phyloP scores from a whole-genome alignment of 2,329 filamentous ascomycete species.

The Verticillium longisporum region DNA sequence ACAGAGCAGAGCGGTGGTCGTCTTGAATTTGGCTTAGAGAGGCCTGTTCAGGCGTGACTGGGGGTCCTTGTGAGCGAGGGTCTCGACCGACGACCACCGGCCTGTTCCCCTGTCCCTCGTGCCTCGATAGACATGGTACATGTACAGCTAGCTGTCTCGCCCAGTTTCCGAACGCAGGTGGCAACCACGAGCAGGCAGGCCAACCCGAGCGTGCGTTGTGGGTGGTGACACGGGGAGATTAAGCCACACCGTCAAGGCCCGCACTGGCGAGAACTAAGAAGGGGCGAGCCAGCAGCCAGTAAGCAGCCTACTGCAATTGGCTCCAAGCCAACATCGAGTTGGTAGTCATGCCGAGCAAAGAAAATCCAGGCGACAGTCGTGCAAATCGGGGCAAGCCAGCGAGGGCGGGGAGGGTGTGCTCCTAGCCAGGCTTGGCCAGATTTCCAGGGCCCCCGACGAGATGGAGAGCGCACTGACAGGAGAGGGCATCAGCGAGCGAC shows the following conservation, averaged over 20 bases:
- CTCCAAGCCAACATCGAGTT: neutral
- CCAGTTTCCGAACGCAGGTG: neutral
- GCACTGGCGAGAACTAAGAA: neutral
- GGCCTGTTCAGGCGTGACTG: neutral
- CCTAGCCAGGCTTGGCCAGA: neutral
- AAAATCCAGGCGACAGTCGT: neutral
- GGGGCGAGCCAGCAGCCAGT: neutral
- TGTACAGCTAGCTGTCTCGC: neutral
- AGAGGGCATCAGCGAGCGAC: neutral
- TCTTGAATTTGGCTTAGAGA: neutral
- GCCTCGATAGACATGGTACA: neutral
- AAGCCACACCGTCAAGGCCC: neutral
- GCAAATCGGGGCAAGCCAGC: neutral
- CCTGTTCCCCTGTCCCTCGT: neutral
- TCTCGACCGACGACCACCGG: neutral
- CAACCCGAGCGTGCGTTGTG: neutral
- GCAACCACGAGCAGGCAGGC: neutral
- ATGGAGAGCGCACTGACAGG: neutral
- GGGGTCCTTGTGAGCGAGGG: neutral
- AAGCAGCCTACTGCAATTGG: neutral
- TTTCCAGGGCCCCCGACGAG: too few species aligned
- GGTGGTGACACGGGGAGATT: neutral
- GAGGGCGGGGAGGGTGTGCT: neutral
- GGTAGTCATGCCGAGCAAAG: neutral
- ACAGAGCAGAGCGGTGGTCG: neutral